A percentile compares a stretch with the other conserved stretches of the same genome.
These are phyloP conservation scores for Aspergillus cavernicola DNA, from an alignment of 495 filamentous ascomycete species.

Conservation along the genomic window DNA sequence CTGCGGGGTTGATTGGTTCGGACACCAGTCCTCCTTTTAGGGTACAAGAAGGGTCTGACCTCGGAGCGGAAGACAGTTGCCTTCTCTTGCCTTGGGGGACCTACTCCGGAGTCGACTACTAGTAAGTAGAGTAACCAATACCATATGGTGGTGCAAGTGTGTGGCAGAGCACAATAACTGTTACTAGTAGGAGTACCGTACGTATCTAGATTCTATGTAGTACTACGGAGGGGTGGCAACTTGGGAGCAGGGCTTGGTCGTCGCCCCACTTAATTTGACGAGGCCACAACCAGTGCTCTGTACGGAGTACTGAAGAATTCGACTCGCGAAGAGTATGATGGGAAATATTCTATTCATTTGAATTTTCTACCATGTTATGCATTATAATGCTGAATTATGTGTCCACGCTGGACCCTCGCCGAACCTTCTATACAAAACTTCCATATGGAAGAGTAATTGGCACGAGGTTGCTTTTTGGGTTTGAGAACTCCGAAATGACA, in stretches of 20 bases:
- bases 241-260: background rate
- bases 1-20: background rate
- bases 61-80: background rate
- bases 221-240: too few relatives aligned
- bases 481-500: background rate
- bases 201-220: too few relatives aligned
- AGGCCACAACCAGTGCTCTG: background rate
- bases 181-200: too few relatives aligned
- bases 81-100: background rate
- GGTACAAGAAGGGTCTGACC: background rate
- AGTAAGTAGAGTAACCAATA: too few relatives aligned
- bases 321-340: background rate
- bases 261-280: slow-evolving; percentile 6
- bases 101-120: too few relatives aligned
- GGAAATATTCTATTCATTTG: background rate
- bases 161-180: too few relatives aligned
- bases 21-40: background rate
- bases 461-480: slow-evolving; percentile 9
- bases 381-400: slow-evolving; percentile 10
- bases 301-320: background rate
- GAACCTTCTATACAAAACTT: slow-evolving; percentile 21
- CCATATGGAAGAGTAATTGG: slow-evolving; percentile 7
- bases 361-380: background rate
- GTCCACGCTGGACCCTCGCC: background rate
- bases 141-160: too few relatives aligned